Conservation (phyloP, 768 basidiomycete species). For the Termitomyces sp. region DNA sequence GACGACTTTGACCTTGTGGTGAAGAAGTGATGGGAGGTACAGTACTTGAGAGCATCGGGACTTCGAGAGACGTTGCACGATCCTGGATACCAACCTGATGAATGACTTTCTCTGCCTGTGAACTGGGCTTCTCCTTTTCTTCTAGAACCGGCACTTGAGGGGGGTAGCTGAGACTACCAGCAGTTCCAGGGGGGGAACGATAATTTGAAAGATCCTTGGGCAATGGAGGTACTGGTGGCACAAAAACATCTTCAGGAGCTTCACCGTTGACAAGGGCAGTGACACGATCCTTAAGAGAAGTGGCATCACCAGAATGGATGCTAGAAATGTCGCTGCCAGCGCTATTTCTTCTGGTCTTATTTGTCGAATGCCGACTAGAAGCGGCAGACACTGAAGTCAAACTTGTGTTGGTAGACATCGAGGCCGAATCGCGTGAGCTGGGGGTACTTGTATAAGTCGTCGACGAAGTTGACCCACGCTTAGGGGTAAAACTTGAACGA, state of each 20-base stretch:
- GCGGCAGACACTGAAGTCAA: constrained; percentile 71
- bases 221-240: constrained; percentile 92
- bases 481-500: constrained; percentile 76
- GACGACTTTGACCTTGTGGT: constrained; percentile 22
- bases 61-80: constrained; percentile 49
- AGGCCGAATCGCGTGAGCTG: constrained; percentile 85
- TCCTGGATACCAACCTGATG: constrained; percentile 45
- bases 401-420: constrained; percentile 75
- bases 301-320: constrained; percentile 65
- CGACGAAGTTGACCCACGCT: constrained; percentile 87
- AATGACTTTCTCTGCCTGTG: constrained; percentile 37
- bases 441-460: constrained; percentile 81
- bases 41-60: constrained; percentile 36
- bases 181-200: constrained; percentile 64
- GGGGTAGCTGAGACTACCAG: constrained; percentile 50
- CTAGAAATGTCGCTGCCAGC: constrained; percentile 84
- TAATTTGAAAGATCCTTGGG: constrained; percentile 86
- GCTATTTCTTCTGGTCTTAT: constrained; percentile 74
- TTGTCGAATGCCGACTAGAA: constrained; percentile 69
- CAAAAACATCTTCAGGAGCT: constrained; percentile 53
- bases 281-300: constrained; percentile 63
- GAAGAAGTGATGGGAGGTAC: constrained; percentile 23
- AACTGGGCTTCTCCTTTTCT: constrained; percentile 38
- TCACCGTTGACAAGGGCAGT: constrained; percentile 60
- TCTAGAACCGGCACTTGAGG: constrained; percentile 37